A percentile compares a stretch with the other conserved stretches of the same genome.
Evolutionary conservation across 768 basidiomycete genomes (phyloP).

Genomic region (Dentipellis fragilis): DNA sequence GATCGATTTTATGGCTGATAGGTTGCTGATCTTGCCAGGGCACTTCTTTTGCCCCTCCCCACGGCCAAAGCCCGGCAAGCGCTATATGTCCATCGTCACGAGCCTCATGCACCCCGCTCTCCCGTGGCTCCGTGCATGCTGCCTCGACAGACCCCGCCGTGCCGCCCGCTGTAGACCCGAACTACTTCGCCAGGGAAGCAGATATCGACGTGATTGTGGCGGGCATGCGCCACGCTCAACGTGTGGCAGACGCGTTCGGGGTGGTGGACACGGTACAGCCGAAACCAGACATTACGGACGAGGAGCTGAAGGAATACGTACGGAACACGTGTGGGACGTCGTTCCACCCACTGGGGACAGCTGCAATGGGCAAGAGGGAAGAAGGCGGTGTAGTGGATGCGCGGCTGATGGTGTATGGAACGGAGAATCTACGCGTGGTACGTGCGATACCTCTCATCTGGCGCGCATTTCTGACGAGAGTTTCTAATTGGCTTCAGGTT

Average conservation of each 20-base stretch:
- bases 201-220: not conserved
- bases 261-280: not conserved
- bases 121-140: conserved; percentile 37
- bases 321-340: not conserved
- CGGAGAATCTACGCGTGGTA: not conserved
- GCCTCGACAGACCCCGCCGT: conserved; percentile 30
- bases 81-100: conserved; percentile 25
- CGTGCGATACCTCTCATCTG: not conserved
- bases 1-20: not conserved
- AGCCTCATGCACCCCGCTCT: conserved; percentile 34
- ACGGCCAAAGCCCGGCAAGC: conserved; percentile 21
- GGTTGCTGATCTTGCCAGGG: conserved; percentile 12
- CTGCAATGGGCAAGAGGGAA: not conserved
- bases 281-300: not conserved
- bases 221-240: not conserved
- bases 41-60: conserved; percentile 20
- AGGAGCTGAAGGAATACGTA: not conserved
- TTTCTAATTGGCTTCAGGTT: not conserved
- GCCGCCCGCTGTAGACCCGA: conserved; percentile 35
- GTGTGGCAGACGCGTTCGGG: not conserved
- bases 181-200: conserved; percentile 21
- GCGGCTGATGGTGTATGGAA: not conserved
- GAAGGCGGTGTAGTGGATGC: not conserved
- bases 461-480: not conserved
- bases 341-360: not conserved